These are phyloP conservation scores for Sporisorium scitamineum DNA, from an alignment of 1,284 basidiomycete species.

Conservation along the genomic window DNA sequence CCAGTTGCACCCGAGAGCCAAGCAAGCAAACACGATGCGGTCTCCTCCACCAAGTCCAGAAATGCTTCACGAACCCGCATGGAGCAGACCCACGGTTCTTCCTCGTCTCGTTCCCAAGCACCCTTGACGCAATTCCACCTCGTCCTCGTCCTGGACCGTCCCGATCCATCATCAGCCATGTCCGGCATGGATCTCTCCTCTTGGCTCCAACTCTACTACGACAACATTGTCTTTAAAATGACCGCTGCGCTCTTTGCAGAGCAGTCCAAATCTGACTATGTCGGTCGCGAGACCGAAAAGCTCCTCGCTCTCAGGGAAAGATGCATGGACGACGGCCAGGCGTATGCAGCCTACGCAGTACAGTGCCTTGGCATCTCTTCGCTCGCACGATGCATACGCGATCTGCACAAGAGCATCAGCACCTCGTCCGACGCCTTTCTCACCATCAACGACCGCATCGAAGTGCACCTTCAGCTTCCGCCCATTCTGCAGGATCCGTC, in stretches of 20 bases:
- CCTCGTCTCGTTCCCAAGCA: constrained; percentile 10
- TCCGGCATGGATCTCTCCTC: constrained; percentile 52
- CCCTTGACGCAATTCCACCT: constrained; percentile 62
- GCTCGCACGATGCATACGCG: constrained; percentile 54
- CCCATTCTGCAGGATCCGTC: constrained; percentile 58
- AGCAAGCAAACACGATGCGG: background rate
- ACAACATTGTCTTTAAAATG: constrained; percentile 67
- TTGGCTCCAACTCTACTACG: constrained; percentile 64
- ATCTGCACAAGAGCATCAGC: constrained; percentile 58
- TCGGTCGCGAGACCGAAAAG: constrained; percentile 53
- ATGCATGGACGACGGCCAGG: constrained; percentile 56
- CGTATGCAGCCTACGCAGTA: constrained; percentile 49
- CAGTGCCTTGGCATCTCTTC: constrained; percentile 58
- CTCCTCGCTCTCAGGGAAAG: constrained; percentile 58
- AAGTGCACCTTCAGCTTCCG: constrained; percentile 64
- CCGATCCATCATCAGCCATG: constrained; percentile 57
- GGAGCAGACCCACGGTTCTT: constrained; percentile 12
- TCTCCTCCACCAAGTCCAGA: constrained; percentile 3
- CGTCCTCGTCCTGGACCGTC: constrained; percentile 65
- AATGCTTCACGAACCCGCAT: constrained; percentile 16
- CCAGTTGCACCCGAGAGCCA: background rate
- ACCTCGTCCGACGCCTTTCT: constrained; percentile 56
- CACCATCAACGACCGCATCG: constrained; percentile 61
- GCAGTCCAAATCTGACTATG: constrained; percentile 54
- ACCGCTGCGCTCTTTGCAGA: constrained; percentile 66